Evolutionary conservation across 257 asterid species (phyloP).

Genomic region (Penstemon newberryi): DNA sequence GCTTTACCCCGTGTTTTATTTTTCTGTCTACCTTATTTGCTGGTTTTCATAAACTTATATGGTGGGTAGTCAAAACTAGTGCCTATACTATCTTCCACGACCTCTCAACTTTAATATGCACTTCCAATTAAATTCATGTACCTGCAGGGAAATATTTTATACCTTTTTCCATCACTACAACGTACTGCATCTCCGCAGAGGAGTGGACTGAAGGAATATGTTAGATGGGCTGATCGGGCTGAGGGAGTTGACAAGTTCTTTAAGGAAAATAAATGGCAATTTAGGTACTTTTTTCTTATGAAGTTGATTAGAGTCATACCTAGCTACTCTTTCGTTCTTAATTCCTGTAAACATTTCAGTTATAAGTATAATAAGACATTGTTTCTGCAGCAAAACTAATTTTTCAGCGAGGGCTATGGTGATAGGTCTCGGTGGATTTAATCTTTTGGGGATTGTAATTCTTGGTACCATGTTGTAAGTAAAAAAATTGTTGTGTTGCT

Average conservation of each 20-base stretch:
- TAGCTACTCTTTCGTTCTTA: no score
- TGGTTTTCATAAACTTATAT: no score
- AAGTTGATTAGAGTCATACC: no score
- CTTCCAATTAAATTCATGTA: slow-evolving; percentile 8
- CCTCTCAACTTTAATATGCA: neutral
- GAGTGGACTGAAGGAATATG: slow-evolving; percentile 74
- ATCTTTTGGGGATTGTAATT: slow-evolving; percentile 78
- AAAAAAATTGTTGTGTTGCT: slow-evolving; percentile 38
- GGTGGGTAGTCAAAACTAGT: slow-evolving; percentile 18
- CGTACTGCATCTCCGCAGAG: slow-evolving; percentile 88
- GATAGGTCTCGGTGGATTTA: slow-evolving; percentile 90
- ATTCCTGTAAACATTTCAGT: slow-evolving; percentile 20
- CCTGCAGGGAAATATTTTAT: slow-evolving; percentile 88
- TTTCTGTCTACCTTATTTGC: no score
- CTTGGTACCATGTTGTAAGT: slow-evolving; percentile 93
- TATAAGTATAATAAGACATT: slow-evolving; percentile 24
- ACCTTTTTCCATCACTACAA: slow-evolving; percentile 93
- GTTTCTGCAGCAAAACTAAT: slow-evolving; percentile 69
- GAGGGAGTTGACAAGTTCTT: slow-evolving; percentile 69
- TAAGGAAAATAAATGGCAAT: slow-evolving; percentile 72
- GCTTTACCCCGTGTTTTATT: no score
- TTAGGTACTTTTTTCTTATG: slow-evolving; percentile 48
- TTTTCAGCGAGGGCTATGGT: slow-evolving; percentile 88
- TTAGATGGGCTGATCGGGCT: slow-evolving; percentile 65
- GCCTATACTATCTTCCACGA: neutral